Conservation (phyloP, 371 early-diverging fungal species). For the Actinomucor elegans region DNA sequence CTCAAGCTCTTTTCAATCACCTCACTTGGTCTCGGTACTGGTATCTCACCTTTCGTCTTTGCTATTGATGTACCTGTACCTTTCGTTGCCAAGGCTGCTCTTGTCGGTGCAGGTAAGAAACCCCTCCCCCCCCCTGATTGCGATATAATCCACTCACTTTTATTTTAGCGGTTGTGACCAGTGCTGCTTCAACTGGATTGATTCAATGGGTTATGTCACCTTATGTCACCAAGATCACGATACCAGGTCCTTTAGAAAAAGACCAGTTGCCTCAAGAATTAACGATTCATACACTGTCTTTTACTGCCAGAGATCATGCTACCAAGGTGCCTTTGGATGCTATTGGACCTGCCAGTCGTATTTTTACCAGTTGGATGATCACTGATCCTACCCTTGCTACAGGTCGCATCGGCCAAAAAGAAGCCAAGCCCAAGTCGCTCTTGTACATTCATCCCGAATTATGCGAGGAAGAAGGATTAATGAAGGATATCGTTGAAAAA, state of each 20-base stretch:
- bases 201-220: slow-evolving; percentile 69
- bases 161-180: slow-evolving; percentile 53
- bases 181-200: slow-evolving; percentile 59
- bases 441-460: slow-evolving; percentile 61
- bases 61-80: slow-evolving; percentile 62
- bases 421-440: slow-evolving; percentile 47
- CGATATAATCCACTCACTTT: background rate
- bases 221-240: slow-evolving; percentile 61
- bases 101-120: slow-evolving; percentile 55
- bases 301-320: slow-evolving; percentile 42
- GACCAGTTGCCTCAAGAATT: slow-evolving; percentile 22
- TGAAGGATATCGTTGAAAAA: slow-evolving; percentile 41
- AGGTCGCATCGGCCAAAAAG: slow-evolving; percentile 34
- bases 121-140: no score
- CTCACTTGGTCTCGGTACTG: slow-evolving; percentile 55
- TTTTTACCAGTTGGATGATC: slow-evolving; percentile 56
- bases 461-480: slow-evolving; percentile 42
- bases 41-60: slow-evolving; percentile 63
- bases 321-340: slow-evolving; percentile 54
- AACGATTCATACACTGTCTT: slow-evolving; percentile 34
- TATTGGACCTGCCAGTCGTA: slow-evolving; percentile 56
- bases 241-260: slow-evolving; percentile 6
- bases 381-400: slow-evolving; percentile 37
- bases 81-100: slow-evolving; percentile 55
- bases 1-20: slow-evolving; percentile 65